These are phyloP conservation scores for Botrytis paeoniae DNA, from an alignment of 2,329 filamentous ascomycete genomes.

Conservation along the genomic window DNA sequence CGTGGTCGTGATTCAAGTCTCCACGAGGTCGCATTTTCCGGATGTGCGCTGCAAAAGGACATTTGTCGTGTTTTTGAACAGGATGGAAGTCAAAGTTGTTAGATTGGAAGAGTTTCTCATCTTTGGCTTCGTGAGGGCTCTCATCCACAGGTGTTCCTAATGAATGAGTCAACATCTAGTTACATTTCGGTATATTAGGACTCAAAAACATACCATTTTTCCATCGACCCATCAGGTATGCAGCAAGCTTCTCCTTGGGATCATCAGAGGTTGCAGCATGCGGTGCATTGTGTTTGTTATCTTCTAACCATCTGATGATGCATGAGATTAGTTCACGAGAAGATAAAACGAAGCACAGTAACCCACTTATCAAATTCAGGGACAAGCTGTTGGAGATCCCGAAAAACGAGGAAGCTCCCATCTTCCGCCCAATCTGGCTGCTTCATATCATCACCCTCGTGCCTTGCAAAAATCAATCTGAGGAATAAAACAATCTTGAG, in stretches of 20 bases:
- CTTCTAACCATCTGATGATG: conserved; percentile 2
- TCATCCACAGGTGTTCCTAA: conserved; percentile 7
- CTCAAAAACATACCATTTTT: conserved; percentile 26
- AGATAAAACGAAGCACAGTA: conserved; percentile 33
- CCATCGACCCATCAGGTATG: conserved; percentile 11
- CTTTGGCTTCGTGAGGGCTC: neutral
- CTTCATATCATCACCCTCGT: conserved; percentile 38
- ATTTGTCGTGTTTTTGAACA: conserved; percentile 37
- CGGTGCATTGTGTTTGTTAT: neutral
- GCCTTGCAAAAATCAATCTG: conserved; percentile 13
- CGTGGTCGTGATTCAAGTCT: conserved; percentile 35
- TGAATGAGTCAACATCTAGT: neutral
- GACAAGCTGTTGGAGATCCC: conserved; percentile 45
- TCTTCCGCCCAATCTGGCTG: conserved; percentile 43
- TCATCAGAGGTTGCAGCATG: neutral
- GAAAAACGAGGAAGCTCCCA: conserved; percentile 46
- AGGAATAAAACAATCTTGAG: neutral
- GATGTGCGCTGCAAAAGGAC: conserved; percentile 47
- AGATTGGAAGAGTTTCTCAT: conserved; percentile 28
- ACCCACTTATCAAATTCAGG: conserved; percentile 45
- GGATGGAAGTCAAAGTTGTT: conserved; percentile 36
- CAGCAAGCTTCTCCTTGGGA: conserved; percentile 1
- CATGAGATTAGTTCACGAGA: neutral
- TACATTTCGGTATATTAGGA: conserved; percentile 10
- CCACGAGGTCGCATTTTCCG: conserved; percentile 47